A percentile compares a stretch with the other conserved stretches of the same genome.
phyloP scores from a whole-genome alignment of 1,284 basidiomycete species.

The Schizopora paradoxa region DNA sequence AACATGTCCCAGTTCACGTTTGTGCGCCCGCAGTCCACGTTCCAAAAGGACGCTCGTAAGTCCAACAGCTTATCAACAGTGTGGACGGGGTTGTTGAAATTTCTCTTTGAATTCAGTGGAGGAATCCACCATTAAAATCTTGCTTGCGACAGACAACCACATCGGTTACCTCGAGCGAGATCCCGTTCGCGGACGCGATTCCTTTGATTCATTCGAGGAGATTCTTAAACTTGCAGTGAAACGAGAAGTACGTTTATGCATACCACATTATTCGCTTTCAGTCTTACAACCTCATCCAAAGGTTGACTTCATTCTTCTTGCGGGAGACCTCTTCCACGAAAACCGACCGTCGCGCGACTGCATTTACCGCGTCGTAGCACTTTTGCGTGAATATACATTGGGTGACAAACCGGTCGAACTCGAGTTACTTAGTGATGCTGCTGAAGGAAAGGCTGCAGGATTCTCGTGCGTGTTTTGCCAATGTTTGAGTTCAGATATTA shows the following conservation, averaged over 20 bases:
- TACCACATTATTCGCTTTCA: conserved; percentile 14
- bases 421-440: conserved; percentile 88
- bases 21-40: too few species aligned
- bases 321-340: conserved; percentile 97
- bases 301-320: conserved; percentile 93
- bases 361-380: conserved; percentile 82
- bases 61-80: conserved; percentile 14
- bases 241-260: conserved; percentile 64
- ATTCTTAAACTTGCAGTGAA: conserved; percentile 88
- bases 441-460: conserved; percentile 79
- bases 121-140: conserved; percentile 73
- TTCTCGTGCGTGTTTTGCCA: conserved; percentile 64
- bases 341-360: conserved; percentile 91
- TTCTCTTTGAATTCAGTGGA: conserved; percentile 36
- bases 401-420: conserved; percentile 85
- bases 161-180: conserved; percentile 95
- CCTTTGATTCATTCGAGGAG: conserved; percentile 93
- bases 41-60: too few species aligned
- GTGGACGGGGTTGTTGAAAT: conserved; percentile 2
- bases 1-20: too few species aligned
- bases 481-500: conserved; percentile 1
- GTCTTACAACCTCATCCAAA: conserved; percentile 26
- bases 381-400: conserved; percentile 88
- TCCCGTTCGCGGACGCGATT: conserved; percentile 90
- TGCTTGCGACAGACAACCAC: conserved; percentile 93